phyloP scores from a whole-genome alignment of 176 grass and related monocot species.

The Avena eriantha region DNA sequence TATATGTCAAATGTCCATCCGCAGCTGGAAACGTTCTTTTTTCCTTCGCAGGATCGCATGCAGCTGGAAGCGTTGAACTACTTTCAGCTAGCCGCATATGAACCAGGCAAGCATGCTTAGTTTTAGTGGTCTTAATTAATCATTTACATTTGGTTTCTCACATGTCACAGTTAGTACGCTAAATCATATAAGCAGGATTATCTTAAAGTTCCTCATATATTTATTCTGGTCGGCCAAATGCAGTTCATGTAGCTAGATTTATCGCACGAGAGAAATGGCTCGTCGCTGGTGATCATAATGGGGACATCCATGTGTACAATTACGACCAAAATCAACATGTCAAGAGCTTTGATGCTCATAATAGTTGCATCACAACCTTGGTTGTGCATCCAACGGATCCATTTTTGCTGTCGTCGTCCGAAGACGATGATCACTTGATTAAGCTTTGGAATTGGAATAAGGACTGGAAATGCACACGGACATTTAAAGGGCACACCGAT shows the following conservation, averaged over 20 bases:
- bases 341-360: slow-evolving; percentile 49
- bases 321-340: slow-evolving; percentile 38
- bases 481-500: background rate
- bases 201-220: background rate
- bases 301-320: slow-evolving; percentile 55
- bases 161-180: background rate
- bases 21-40: no score
- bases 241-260: slow-evolving; percentile 66
- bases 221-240: background rate
- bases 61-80: background rate
- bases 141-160: background rate
- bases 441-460: background rate
- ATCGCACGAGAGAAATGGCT: slow-evolving; percentile 63
- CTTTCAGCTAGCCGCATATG: background rate
- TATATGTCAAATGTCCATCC: background rate
- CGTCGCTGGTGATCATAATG: slow-evolving; percentile 50
- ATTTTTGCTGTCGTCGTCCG: slow-evolving; percentile 64
- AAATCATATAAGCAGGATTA: background rate
- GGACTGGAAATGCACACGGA: background rate
- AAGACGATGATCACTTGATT: background rate
- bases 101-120: background rate
- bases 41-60: no score
- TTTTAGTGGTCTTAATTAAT: background rate
- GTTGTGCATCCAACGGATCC: slow-evolving; percentile 64
- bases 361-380: slow-evolving; percentile 45